Conservation (phyloP, 2,329 filamentous ascomycete genomes). For the Xylariaceae sp. region DNA sequence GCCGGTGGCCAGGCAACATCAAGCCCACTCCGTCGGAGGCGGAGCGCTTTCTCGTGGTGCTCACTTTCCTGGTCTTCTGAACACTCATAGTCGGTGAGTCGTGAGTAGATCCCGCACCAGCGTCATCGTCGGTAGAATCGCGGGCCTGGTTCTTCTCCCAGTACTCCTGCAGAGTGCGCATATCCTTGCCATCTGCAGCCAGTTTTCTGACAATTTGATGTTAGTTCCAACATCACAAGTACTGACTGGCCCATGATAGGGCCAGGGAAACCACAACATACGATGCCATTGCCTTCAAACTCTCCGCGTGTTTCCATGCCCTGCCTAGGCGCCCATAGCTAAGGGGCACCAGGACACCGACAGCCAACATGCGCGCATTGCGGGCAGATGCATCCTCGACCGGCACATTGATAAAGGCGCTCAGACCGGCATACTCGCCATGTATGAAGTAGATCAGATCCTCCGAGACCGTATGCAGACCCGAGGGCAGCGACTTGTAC, state of each 20-base stretch:
- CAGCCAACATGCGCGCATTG: conserved; percentile 87
- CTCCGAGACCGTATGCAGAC: conserved; percentile 78
- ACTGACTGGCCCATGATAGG: neutral
- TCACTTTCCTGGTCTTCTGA: conserved; percentile 32
- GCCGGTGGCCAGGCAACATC: conserved; percentile 55
- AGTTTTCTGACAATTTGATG: conserved; percentile 43
- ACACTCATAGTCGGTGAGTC: conserved; percentile 44
- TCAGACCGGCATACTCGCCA: conserved; percentile 75
- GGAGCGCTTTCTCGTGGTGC: conserved; percentile 52
- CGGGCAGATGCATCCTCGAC: conserved; percentile 71
- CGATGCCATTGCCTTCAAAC: conserved; percentile 68
- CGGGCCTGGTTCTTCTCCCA: conserved; percentile 61
- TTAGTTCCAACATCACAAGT: conserved; percentile 3
- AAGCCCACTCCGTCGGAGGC: conserved; percentile 57
- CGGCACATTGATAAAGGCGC: conserved; percentile 81
- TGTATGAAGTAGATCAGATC: conserved; percentile 96
- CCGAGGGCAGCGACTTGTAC: conserved; percentile 93
- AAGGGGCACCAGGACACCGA: conserved; percentile 81
- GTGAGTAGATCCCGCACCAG: conserved; percentile 28
- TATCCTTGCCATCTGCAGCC: conserved; percentile 59
- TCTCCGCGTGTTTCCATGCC: conserved; percentile 80
- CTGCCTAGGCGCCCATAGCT: conserved; percentile 81
- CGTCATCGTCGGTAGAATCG: conserved; percentile 35
- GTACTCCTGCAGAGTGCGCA: conserved; percentile 65
- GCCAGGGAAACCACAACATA: conserved; percentile 36